These are phyloP conservation scores for Phytophthora cajani DNA, from an alignment of 352 stramenopile genomes.

Conservation along the genomic window DNA sequence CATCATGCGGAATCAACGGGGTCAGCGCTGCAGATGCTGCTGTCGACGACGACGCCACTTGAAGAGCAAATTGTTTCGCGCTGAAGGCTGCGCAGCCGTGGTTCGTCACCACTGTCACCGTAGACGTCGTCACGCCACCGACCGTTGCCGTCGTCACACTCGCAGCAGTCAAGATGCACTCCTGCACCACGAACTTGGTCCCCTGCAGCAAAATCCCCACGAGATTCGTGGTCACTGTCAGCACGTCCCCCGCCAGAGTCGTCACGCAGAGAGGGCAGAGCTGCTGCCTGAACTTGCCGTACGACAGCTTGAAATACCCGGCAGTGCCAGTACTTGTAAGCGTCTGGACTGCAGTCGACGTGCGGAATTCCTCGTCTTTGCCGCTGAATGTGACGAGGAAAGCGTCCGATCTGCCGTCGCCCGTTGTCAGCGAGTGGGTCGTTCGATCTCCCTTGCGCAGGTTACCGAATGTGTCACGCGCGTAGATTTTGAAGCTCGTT, in stretches of 20 bases:
- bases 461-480: slow-evolving; percentile 95
- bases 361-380: slow-evolving; percentile 69
- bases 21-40: slow-evolving; percentile 52
- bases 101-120: slow-evolving; percentile 56
- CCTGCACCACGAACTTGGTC: slow-evolving; percentile 73
- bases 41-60: slow-evolving; percentile 30
- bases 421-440: slow-evolving; percentile 69
- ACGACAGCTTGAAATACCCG: slow-evolving; percentile 80
- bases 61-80: slow-evolving; percentile 48
- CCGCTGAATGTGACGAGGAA: slow-evolving; percentile 91
- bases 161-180: slow-evolving; percentile 72
- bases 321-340: slow-evolving; percentile 43
- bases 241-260: slow-evolving; percentile 40
- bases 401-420: slow-evolving; percentile 89
- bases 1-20: slow-evolving; percentile 62
- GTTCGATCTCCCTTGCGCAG: slow-evolving; percentile 78
- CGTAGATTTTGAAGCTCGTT: slow-evolving; percentile 88
- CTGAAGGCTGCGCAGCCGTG: slow-evolving; percentile 70
- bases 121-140: slow-evolving; percentile 41
- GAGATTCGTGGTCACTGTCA: slow-evolving; percentile 75
- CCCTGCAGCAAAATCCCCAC: slow-evolving; percentile 57
- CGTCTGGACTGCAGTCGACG: slow-evolving; percentile 91
- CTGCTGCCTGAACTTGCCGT: slow-evolving; percentile 57
- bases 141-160: slow-evolving; percentile 49
- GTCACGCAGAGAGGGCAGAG: slow-evolving; percentile 72